Evolutionary conservation across 164 flowering plant genomes (phyloP), one percentile per base, ranked within the genome.

Genomic region (Taxillus chinensis): DNA sequence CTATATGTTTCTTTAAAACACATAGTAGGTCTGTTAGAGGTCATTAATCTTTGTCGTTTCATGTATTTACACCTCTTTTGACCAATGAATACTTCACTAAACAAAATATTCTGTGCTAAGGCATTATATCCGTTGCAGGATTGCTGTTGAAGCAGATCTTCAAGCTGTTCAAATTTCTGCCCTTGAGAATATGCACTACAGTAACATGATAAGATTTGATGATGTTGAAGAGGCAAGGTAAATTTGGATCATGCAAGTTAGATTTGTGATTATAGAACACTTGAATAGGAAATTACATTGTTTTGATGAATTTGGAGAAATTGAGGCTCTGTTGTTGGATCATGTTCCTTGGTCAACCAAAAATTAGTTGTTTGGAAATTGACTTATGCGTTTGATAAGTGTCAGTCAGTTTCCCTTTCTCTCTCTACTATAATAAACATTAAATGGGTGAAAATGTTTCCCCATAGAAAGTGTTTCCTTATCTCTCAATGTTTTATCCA

Each of bases 111-210:
- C 58, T 45, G 39, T 8, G 46, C 46, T 15, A 64, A 59, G 59
- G 63, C 43, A 45, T 57, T 58, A 54, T 11, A 41, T 45, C 12
- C 65, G 41, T 68, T 71, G 71, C 86, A 95, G 99, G 77, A 74
- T 89, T 77, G 97, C 97, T 57, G 74, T 69, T 62, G 70, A 86
- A 75, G 91, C 90, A 52, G 83, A 84, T 5, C 67, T 83, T 61
- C 77, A 75, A 57, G 70, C 83, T 56, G 70, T 76, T 43, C 85
- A 95, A 81, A 74, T 95, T 71, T 74, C 84, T 63, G 97, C 99
- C 16, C 77, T 95, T 38, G 97, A 95, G 61, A 91, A 91, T 72
- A 95, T 95, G 87, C 97, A 95, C 65, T 95, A 95, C 42, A 86
- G 87, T 77, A 76, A 95, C 60, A 89, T 89, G 96, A 89, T 95